These are phyloP conservation scores for Hawksworthiomyces lignivorus DNA, from an alignment of 2,329 filamentous ascomycete species.

Conservation along the genomic window DNA sequence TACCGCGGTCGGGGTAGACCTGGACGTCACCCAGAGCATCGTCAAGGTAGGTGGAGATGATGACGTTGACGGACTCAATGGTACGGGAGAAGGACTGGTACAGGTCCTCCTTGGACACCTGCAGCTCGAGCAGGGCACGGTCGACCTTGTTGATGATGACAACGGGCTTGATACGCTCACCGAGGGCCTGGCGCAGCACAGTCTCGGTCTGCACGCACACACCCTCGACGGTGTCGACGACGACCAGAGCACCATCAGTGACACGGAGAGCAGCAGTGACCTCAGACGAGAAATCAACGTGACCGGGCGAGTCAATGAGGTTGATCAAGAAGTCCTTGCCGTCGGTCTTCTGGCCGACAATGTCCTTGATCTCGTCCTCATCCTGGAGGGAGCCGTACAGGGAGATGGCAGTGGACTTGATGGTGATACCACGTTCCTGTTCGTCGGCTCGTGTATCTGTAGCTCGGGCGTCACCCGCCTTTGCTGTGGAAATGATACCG, in stretches of 20 bases:
- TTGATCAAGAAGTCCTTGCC: conserved; percentile 99
- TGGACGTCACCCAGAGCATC: conserved; percentile 95
- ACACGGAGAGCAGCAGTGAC: conserved; percentile 99
- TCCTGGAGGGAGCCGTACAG: conserved; percentile 80
- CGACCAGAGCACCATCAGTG: conserved; percentile 98
- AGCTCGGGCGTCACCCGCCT: conserved; percentile 91
- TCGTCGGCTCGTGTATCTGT: conserved; percentile 97
- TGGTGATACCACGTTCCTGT: conserved; percentile 99
- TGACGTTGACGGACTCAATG: conserved; percentile 99
- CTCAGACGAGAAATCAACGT: conserved; percentile 99
- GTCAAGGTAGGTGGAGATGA: conserved; percentile 98
- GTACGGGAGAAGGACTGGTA: conserved; percentile 99
- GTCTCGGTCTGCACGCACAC: conserved; percentile 99
- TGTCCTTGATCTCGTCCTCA: conserved; percentile 88
- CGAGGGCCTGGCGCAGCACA: conserved; percentile 95
- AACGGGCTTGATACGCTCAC: conserved; percentile 99
- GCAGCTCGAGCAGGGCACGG: conserved; percentile 96
- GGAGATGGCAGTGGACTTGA: conserved; percentile 99
- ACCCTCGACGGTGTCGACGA: conserved; percentile 99
- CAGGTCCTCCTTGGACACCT: conserved; percentile 96
- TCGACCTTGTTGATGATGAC: conserved; percentile 99
- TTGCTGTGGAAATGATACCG: conserved; percentile 97
- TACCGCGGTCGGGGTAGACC: conserved; percentile 96
- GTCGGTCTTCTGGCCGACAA: conserved; percentile 76
- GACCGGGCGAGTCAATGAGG: conserved; percentile 98